A percentile compares a stretch with the other conserved stretches of the same genome.
These are phyloP conservation scores for Alternaria tenuissima DNA, from an alignment of 2,329 filamentous ascomycete species.

Conservation along the genomic window DNA sequence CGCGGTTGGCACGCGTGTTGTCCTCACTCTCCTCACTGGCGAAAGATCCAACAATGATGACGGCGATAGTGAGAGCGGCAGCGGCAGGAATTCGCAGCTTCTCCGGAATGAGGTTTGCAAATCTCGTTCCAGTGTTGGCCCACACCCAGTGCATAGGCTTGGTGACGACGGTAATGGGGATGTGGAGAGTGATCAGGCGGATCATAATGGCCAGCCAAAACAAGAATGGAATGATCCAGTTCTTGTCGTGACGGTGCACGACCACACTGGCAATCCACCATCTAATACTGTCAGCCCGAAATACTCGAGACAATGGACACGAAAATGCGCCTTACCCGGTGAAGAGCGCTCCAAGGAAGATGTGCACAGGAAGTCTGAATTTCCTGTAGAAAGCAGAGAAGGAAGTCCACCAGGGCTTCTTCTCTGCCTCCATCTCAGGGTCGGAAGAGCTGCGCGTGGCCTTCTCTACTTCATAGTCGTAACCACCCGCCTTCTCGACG, in stretches of 20 bases:
- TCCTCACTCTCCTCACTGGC: constrained; percentile 73
- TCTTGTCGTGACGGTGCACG: constrained; percentile 74
- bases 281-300: constrained; percentile 44
- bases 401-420: constrained; percentile 30
- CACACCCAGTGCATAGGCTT: constrained; percentile 73
- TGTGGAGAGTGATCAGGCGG: constrained; percentile 76
- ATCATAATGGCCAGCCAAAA: constrained; percentile 78
- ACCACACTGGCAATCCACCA: constrained; percentile 83
- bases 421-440: constrained; percentile 27
- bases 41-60: constrained; percentile 82
- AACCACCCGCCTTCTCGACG: constrained; percentile 46
- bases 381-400: constrained; percentile 41
- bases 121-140: constrained; percentile 68
- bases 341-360: constrained; percentile 59
- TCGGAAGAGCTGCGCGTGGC: constrained; percentile 42
- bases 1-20: constrained; percentile 82
- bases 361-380: constrained; percentile 53
- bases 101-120: constrained; percentile 70
- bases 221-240: constrained; percentile 86
- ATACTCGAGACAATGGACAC: constrained; percentile 4
- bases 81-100: constrained; percentile 70
- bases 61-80: constrained; percentile 69
- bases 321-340: constrained; percentile 56
- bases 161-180: constrained; percentile 72
- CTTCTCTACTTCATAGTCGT: constrained; percentile 53